Evolutionary conservation across 352 stramenopile genomes (phyloP), one percentile per base, ranked within the genome.

Genomic region (Globisporangium heterothallicum): DNA sequence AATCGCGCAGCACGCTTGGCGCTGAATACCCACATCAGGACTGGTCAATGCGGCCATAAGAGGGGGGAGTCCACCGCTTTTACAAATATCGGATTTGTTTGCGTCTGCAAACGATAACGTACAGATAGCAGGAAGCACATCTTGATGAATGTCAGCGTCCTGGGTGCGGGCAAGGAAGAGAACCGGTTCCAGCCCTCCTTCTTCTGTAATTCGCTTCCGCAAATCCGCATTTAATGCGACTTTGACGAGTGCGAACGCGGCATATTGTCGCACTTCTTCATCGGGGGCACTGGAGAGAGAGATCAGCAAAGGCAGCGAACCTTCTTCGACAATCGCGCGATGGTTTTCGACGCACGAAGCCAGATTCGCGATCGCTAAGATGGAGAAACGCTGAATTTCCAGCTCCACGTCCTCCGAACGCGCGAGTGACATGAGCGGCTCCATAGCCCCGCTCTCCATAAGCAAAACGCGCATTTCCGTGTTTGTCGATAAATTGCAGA

Each of bases 401-500:
- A 98, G 65, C 61, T 98, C 92, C 16, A 98, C 84, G 41, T 98
- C 94, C 27, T 97, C 92, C 4, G 87, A 97, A 13, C 93, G 78
- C 18, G 92, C 87, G 7, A 98, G 75, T 1, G 91, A 97, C 74
- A 97, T 97, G 19, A 99, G 73, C 13, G 94, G 95, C 64, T 98
- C 94, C 61, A 99, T 93, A 4, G 83, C 86, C 1, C 93, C 94
- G 22, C 78, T 92, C 42, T 95, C 78, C 86, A 98, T 97, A 10
- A 99, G 73, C 18, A 91, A 61, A 22, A 93, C 84, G 42, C 89
- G 87, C 66, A 97, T 90, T 7, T 76, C 69, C 18, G 88, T 59
- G 47, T 97, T 95, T 14, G 94, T 98, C 25, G 89, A 89, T 12
- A 99, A 60, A 64, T 99, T 99, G 35, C 92, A 95, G 54, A 99